Evolutionary conservation across 2,329 filamentous ascomycete genomes (phyloP).

Genomic region (Lecanicillium sp.): DNA sequence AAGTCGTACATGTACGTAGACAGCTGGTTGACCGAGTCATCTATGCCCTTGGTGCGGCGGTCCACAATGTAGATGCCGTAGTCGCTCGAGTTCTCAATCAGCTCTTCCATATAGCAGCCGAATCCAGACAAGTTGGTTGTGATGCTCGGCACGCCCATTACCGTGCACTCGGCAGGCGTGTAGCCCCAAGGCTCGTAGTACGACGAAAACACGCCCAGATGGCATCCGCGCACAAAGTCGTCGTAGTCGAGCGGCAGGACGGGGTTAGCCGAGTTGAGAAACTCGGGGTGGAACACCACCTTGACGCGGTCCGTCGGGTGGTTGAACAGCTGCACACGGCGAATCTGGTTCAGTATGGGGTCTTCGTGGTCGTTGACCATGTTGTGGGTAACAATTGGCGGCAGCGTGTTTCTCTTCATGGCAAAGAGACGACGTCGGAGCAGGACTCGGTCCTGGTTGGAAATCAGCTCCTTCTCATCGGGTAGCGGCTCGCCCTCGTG

Average conservation of each 20-base stretch:
- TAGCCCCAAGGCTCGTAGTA: constrained; percentile 99
- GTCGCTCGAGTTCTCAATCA: constrained; percentile 95
- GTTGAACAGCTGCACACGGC: constrained; percentile 95
- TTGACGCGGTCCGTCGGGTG: constrained; percentile 92
- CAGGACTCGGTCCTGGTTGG: constrained; percentile 83
- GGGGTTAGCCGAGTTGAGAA: constrained; percentile 90
- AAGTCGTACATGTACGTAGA: constrained; percentile 87
- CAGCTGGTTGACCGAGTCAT: constrained; percentile 95
- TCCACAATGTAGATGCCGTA: constrained; percentile 99
- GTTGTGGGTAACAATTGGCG: constrained; percentile 97
- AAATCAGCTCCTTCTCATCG: constrained; percentile 94
- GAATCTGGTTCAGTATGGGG: constrained; percentile 90
- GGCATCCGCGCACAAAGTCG: constrained; percentile 94
- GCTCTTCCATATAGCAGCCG: constrained; percentile 98
- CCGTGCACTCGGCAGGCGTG: constrained; percentile 94
- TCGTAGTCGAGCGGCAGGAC: constrained; percentile 95
- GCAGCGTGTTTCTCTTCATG: constrained; percentile 86
- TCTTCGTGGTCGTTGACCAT: constrained; percentile 94
- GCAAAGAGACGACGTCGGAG: constrained; percentile 86
- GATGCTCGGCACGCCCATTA: constrained; percentile 98
- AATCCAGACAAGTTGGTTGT: constrained; percentile 97
- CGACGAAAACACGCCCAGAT: constrained; percentile 90
- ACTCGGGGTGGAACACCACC: constrained; percentile 96
- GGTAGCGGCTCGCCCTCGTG: constrained; percentile 89
- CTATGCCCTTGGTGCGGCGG: constrained; percentile 86